Conservation (phyloP, 1,139 yeast species). For the Kodamaea alishanica region DNA sequence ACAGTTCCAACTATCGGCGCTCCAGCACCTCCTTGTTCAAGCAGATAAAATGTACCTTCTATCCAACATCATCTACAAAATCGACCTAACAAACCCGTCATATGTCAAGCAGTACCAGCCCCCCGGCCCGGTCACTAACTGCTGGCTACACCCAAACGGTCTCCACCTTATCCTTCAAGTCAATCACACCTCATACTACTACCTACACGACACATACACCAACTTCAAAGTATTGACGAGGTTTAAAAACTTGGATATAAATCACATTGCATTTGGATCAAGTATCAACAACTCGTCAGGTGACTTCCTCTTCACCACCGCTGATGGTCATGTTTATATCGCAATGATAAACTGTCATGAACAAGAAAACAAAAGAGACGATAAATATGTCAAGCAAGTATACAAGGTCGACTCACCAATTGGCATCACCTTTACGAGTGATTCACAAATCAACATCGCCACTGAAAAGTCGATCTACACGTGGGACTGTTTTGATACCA, state of each 20-base stretch:
- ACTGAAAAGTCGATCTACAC: slow-evolving; percentile 20
- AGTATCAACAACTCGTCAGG: slow-evolving; percentile 18
- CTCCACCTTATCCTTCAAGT: slow-evolving; percentile 32
- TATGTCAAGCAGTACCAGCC: slow-evolving; percentile 27
- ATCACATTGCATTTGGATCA: slow-evolving; percentile 20
- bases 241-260: slow-evolving; percentile 28
- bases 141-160: slow-evolving; percentile 43
- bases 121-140: slow-evolving; percentile 26
- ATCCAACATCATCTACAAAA: slow-evolving; percentile 22
- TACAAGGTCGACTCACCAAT: slow-evolving; percentile 17
- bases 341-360: slow-evolving; percentile 26
- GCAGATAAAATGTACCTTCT: slow-evolving; percentile 37
- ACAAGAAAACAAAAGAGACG: slow-evolving; percentile 35
- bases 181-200: slow-evolving; percentile 24
- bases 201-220: slow-evolving; percentile 30
- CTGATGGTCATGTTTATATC: slow-evolving; percentile 29
- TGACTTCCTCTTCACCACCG: slow-evolving; percentile 29
- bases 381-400: slow-evolving; percentile 31
- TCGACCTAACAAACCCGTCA: slow-evolving; percentile 39
- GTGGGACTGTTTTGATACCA: slow-evolving; percentile 38
- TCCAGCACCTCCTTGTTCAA: slow-evolving; percentile 18
- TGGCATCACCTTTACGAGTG: slow-evolving; percentile 23
- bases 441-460: slow-evolving; percentile 34
- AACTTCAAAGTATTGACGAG: slow-evolving; percentile 33
- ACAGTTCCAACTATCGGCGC: slow-evolving; percentile 34